Evolutionary conservation across 2,329 filamentous ascomycete species (phyloP), one percentile per base, ranked within the genome.

Genomic region (Phaeoacremonium minimum): DNA sequence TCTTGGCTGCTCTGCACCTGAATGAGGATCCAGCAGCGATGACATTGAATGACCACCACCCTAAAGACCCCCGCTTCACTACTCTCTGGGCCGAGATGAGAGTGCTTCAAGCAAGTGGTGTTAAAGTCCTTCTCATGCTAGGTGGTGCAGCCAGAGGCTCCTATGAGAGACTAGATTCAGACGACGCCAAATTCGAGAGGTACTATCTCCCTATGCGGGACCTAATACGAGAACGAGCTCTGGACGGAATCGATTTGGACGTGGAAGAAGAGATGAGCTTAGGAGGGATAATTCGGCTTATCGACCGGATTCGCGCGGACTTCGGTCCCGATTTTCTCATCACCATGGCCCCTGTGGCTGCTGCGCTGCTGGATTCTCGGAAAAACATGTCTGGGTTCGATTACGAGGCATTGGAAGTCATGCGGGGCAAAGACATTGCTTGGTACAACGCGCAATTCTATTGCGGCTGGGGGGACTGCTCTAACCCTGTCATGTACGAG

Each of bases 381-480:
- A 69, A 75, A 37, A 82, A 85, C 55, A 66, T 93, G 2, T 85
- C 79, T 32, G 87, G 86, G 0, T 91, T 91, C 55, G 75, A 79
- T 48, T 90, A 93, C 56, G 71, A 77, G 18, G 71, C 78, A 26
- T 67, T 91, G 6, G 85, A 91, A 55, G 70, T 71, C 18, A 67
- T 73, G 58, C 67, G 79, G 15, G 80, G 80, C 1, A 53, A 57
- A 13, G 71, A 83, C 42, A 83, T 91, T 15, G 73, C 72, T 2
- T 93, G 85, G 84, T 91, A 91, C 54, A 90, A 91, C 49, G 71
- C 83, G 11, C 87, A 91, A 50, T 90, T 91, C 57, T 91, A 93
- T 64, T 88, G 85, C 51, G 85, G 85, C 1, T 91, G 87, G 86
- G 84, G 85, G 5, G 78, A 80, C 33, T 77, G 80, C 2, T 64